Percentiles rank a stretch among this genome's conserved stretches.
Evolutionary conservation across 495 filamentous ascomycete species (phyloP).

Genomic region (Penicillium cosmopolitanum): DNA sequence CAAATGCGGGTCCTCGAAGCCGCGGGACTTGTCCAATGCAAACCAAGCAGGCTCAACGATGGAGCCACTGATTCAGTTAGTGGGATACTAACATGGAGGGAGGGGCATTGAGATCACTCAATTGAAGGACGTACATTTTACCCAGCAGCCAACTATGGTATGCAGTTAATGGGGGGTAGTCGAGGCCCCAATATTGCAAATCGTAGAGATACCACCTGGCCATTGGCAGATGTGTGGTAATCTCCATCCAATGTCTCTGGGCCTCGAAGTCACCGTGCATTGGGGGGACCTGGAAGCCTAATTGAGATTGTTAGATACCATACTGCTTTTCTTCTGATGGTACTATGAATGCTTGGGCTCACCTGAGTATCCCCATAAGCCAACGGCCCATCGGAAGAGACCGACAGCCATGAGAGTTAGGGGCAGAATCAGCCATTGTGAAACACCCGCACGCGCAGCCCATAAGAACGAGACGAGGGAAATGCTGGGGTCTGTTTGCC

Average conservation of each 20-base stretch:
- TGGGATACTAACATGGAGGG: not conserved
- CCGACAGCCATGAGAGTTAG: conserved; percentile 87
- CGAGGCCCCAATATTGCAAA: conserved; percentile 94
- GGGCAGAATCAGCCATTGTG: conserved; percentile 92
- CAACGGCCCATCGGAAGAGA: conserved; percentile 89
- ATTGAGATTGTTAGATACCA: conserved; percentile 16
- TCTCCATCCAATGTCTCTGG: conserved; percentile 98
- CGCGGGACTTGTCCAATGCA: conserved; percentile 80
- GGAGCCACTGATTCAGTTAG: conserved; percentile 58
- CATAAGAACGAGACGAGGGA: conserved; percentile 91
- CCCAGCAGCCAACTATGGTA: conserved; percentile 96
- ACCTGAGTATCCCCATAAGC: conserved; percentile 95
- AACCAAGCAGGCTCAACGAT: conserved; percentile 85
- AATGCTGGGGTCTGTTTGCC: conserved; percentile 62
- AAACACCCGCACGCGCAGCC: conserved; percentile 79
- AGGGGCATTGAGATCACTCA: not conserved
- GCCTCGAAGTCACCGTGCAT: conserved; percentile 98
- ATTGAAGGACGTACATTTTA: conserved; percentile 61
- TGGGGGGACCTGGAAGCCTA: conserved; percentile 79
- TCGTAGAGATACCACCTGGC: conserved; percentile 98
- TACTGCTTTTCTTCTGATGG: not conserved
- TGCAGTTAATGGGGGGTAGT: conserved; percentile 96
- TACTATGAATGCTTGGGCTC: conserved; percentile 15
- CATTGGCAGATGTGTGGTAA: conserved; percentile 84
- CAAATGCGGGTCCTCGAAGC: conserved; percentile 72